Percentiles rank a stretch among this genome's conserved stretches.
These are phyloP conservation scores for Solanum raphanifolium DNA, from an alignment of 257 asterid genomes.

Conservation along the genomic window DNA sequence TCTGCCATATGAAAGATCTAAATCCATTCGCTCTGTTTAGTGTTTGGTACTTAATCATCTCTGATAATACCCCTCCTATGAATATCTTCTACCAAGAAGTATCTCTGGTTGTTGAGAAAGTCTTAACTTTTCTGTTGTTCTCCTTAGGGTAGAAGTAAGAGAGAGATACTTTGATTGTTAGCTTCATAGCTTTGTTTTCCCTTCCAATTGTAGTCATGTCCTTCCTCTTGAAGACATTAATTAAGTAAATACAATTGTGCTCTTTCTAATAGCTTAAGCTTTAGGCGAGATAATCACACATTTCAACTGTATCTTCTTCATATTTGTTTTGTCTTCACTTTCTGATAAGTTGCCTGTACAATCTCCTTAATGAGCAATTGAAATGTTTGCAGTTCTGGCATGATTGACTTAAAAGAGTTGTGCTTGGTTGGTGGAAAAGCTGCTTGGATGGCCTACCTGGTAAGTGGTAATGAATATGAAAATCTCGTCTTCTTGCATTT, in stretches of 20 bases:
- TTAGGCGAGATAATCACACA: not conserved
- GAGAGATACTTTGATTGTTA: not conserved
- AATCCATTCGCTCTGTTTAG: not conserved
- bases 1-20: not conserved
- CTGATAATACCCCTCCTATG: not conserved
- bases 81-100: not conserved
- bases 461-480: slow-evolving; percentile 50
- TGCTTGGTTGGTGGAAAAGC: slow-evolving; percentile 85
- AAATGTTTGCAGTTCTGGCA: slow-evolving; percentile 60
- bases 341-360: not conserved
- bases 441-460: slow-evolving; percentile 99
- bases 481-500: not conserved
- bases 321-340: not conserved
- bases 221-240: not conserved
- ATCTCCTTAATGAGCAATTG: not conserved
- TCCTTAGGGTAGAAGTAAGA: not conserved
- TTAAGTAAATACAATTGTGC: not conserved
- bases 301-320: not conserved
- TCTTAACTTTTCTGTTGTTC: not conserved
- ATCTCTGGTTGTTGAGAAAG: not conserved
- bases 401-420: slow-evolving; percentile 71
- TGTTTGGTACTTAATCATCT: not conserved
- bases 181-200: not conserved
- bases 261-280: not conserved
- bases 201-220: not conserved